Base-by-base conservation (phyloP, 495 filamentous ascomycete genomes). In the Oidiodendron maius region DNA sequence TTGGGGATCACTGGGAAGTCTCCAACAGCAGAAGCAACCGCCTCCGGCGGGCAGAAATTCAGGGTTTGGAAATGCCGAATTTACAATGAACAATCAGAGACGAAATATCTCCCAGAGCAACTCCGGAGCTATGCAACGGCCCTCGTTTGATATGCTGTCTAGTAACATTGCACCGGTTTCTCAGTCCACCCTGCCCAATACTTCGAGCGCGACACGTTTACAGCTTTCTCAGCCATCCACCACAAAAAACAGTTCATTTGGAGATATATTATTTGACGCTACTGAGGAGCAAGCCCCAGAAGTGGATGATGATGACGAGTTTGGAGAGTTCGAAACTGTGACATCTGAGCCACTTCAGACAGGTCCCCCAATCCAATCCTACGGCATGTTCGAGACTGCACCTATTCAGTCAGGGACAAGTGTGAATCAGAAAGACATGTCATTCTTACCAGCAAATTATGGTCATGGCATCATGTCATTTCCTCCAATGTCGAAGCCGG, bases 271-370 rank as follows among this genome's bases (percentile, higher is more conserved):
- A 37, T 73, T 74, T 46, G 75, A 78, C 59, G 72, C 69, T 21
- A 53, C 61, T 15, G 73, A 74, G 41, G 51, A 52, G 15, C 51
- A 58, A 15, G 50, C 56, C 9, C 52, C 64, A 21, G 65, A 71
- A 16, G 61, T 62, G 0, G 70, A 69, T 5, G 74, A 74, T 5
- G 80, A 85, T 26, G 84, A 88, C 58, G 84, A 81, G 11, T 89
- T 83, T 77, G 84, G 85, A 12, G 84, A 88, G 46, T 89, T 89
- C 54, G 85, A 86, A 56, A 72, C 73, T 12, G 76, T 48, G 8
- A 40, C 45, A 23, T 36, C 54, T n/a, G 39, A 39, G 28, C 46
- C 46, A 39, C 40, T 23, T 2, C 42, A 3, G 17, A 36, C 26
- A 23, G 25, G 52, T 12, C 46, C 41, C 11, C n/a, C 46, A 36